These are phyloP conservation scores for Xylariaceae sp. DNA, from an alignment of 2,329 filamentous ascomycete genomes.

Conservation along the genomic window DNA sequence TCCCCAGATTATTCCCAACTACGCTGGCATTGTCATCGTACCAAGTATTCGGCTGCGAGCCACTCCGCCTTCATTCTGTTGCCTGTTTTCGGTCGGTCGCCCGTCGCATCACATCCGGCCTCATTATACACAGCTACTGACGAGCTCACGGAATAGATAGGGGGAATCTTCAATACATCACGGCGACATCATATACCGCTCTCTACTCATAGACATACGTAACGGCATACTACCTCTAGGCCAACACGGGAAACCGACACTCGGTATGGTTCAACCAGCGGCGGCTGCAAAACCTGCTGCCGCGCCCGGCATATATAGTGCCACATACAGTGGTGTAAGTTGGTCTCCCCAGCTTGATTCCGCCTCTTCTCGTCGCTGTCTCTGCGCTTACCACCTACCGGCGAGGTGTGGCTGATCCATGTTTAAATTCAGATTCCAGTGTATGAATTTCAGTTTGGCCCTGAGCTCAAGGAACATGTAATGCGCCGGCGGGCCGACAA, in stretches of 20 bases:
- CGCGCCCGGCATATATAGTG: constrained; percentile 56
- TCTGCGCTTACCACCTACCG: background rate
- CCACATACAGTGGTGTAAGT: constrained; percentile 64
- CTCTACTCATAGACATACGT: background rate
- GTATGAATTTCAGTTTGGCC: constrained; percentile 83
- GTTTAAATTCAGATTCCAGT: constrained; percentile 67
- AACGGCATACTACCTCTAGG: background rate
- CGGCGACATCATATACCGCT: background rate
- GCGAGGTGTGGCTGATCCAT: background rate
- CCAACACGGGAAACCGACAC: background rate
- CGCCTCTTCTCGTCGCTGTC: constrained; percentile 1
- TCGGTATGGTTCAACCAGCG: constrained; percentile 16
- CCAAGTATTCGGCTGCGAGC: background rate
- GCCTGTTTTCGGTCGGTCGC: too few relatives aligned
- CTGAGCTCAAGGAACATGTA: constrained; percentile 76
- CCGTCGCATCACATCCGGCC: background rate
- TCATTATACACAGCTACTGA: background rate
- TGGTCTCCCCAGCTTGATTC: constrained; percentile 3
- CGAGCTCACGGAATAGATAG: background rate
- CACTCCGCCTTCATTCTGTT: background rate
- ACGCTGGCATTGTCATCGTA: background rate
- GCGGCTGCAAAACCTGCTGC: constrained; percentile 33
- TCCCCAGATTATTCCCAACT: background rate
- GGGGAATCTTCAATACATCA: background rate
- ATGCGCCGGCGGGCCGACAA: constrained; percentile 91